Conservation (phyloP, 768 basidiomycete species). For the Collybia sp. region DNA sequence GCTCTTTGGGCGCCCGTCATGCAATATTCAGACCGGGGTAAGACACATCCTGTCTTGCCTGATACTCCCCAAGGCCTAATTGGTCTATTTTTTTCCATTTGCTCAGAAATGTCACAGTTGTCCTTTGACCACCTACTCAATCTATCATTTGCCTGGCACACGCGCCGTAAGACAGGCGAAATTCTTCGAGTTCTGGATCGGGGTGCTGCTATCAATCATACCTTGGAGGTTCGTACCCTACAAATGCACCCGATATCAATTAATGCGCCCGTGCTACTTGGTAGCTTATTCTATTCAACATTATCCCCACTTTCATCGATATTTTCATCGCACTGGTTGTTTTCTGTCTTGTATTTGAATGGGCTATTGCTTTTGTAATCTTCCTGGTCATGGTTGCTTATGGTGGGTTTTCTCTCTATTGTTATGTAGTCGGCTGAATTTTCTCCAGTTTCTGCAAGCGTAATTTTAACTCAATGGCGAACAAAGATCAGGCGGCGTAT, state of each 20-base stretch:
- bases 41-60: conserved; percentile 7
- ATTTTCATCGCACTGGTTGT: conserved; percentile 64
- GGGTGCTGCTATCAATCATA: conserved; percentile 82
- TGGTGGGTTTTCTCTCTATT: conserved; percentile 34
- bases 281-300: conserved; percentile 77
- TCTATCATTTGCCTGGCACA: conserved; percentile 82
- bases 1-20: conserved; percentile 84
- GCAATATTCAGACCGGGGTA: conserved; percentile 79
- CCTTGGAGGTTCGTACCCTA: conserved; percentile 50
- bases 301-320: conserved; percentile 81
- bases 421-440: background rate
- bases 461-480: conserved; percentile 65
- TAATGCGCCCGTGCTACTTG: conserved; percentile 1
- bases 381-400: conserved; percentile 73
- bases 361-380: conserved; percentile 62
- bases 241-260: background rate
- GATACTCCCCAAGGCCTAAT: background rate
- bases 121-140: conserved; percentile 87
- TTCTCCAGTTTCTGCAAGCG: conserved; percentile 36
- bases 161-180: conserved; percentile 80
- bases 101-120: conserved; percentile 75
- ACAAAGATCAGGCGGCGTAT: conserved; percentile 72
- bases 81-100: conserved; percentile 3
- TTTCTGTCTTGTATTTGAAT: conserved; percentile 61
- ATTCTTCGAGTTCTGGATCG: conserved; percentile 78